phyloP scores from a whole-genome alignment of 108 stramenopile species.

The Cyclotella atomus region DNA sequence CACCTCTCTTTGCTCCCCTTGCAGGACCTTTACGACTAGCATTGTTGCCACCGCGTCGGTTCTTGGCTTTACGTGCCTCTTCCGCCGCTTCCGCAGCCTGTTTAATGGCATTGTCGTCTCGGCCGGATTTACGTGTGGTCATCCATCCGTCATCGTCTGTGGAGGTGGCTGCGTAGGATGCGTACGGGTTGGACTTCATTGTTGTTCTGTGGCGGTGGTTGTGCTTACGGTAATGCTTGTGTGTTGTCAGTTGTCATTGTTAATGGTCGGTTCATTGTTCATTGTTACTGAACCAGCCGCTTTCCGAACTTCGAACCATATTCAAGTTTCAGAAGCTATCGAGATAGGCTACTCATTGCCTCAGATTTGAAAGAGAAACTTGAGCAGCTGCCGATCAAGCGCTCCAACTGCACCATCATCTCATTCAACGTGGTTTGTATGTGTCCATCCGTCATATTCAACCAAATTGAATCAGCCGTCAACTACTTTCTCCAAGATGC shows the following conservation, averaged over 20 bases:
- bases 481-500: slow-evolving; percentile 19
- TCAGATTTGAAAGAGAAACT: slow-evolving; percentile 12
- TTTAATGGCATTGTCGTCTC: slow-evolving; percentile 63
- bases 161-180: no score
- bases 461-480: background rate
- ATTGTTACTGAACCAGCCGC: no score
- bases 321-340: no score
- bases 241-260: no score
- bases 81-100: slow-evolving; percentile 14
- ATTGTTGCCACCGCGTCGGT: slow-evolving; percentile 1
- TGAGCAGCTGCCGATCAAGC: slow-evolving; percentile 12
- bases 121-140: slow-evolving; percentile 62
- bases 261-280: no score
- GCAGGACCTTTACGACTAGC: no score
- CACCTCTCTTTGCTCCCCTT: slow-evolving; percentile 18
- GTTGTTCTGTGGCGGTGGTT: no score
- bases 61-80: slow-evolving; percentile 22
- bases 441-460: slow-evolving; percentile 16
- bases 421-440: slow-evolving; percentile 4
- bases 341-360: no score
- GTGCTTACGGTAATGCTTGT: no score
- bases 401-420: slow-evolving; percentile 1
- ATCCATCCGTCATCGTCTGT: slow-evolving; percentile 66
- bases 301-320: no score
- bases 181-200: no score